Base-by-base conservation (phyloP, 352 stramenopile species). In the Pythium rhizo-oryzae region DNA sequence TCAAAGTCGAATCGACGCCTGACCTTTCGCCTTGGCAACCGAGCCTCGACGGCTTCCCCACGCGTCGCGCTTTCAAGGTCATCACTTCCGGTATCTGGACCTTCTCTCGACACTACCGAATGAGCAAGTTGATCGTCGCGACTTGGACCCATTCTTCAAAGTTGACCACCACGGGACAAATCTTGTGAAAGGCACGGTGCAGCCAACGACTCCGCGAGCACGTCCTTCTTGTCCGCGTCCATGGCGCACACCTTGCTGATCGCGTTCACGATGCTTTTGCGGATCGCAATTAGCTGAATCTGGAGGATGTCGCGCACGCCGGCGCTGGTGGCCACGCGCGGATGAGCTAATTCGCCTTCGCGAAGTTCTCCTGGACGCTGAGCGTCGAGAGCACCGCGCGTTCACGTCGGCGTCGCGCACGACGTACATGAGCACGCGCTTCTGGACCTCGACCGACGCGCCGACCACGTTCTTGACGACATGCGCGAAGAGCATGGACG, bases 341-440 rank as follows among this genome's bases (percentile, higher is more conserved):
- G 73, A 98, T 97, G 23, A 98, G 80, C 69, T 97, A 96, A 77
- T 99, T 98, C 30, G 75, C 71, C 78, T 98, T 95, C 8, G 96
- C 93, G 24, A 99, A 74, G 72, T 99, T 97, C 43, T 99, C 98
- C 76, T 99, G 98, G 85, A 99, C 99, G 53, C 87, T 95, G 80
- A 99, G 99, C 76, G 99, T 99, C 52, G 84, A 97, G 15, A 99
- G 81, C 37, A 99, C 61, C 95, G 91, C 28, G 88, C 82, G 74
- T 99, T 97, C 56, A 84, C 82, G 81, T 99, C 97, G 7, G 96
- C 94, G 77, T 99, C 99, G 78, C 99, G 96, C n/a, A 99, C 96
- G 16, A 99, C 82, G 78, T 99, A 99, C 82, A 99, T 99, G 81
- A 99, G 99, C 24, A 99, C 97, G 82, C 99, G 97, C 79, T 99